Evolutionary conservation across 345 rosid species (phyloP), one percentile per base, ranked within the genome.

Genomic region (Brassica napus): DNA sequence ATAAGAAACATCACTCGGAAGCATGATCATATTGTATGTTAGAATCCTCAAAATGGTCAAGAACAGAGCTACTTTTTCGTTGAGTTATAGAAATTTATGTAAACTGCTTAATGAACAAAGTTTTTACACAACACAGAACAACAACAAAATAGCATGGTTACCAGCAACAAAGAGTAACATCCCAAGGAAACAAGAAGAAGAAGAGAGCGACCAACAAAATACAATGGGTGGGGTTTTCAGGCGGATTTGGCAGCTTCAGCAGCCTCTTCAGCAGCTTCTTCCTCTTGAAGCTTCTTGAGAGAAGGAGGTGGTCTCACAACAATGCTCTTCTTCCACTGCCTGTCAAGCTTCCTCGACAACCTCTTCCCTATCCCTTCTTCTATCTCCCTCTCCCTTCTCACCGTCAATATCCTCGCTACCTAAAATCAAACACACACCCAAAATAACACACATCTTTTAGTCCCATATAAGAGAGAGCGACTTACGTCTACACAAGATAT

Each of bases 221-320:
- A 39, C 14, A 39, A 8, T 10, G 47, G 47, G 24, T 24, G 18
- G 31, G 18, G 58, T 16, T 67, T 24, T 72, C 68, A 79, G 1
- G 82, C 81, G 61, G 83, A 81, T 91, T 85, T 90, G 0, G 90
- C 85, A 28, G 91, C 87, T 76, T 88, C 84, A 64, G 87, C 89
- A 30, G 93, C 95, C 79, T 91, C 95, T 63, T 73, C 93, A 49
- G 94, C 97, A 52, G 92, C 95, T 84, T 90, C 95, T 83, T 94
- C 93, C 82, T 86, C 95, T 82, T 68, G 87, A 79, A 91, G 63
- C 77, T 91, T 91, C 74, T 72, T 89, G 79, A 92, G 75, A 6
- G 98, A 88, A 65, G 98, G 98, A 58, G 95, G 88, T 15, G 98
- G 98, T 73, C 89, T 86, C n/a, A 87, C 86, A 34, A 94, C 88